Evolutionary conservation across 2,329 filamentous ascomycete genomes (phyloP).

Genomic region (Grosmannia huntii): DNA sequence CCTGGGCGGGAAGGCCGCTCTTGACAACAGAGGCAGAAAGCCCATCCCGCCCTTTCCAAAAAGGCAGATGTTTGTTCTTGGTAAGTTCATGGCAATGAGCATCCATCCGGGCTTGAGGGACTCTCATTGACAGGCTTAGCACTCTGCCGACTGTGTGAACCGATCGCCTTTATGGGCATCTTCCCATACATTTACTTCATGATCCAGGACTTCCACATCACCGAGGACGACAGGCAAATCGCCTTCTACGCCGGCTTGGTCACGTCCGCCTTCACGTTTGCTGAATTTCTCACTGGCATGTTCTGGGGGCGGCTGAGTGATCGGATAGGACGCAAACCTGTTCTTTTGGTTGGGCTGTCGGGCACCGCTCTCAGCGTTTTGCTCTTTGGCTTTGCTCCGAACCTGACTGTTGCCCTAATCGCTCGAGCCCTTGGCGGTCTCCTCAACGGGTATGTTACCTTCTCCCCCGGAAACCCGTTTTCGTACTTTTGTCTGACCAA

Average conservation of each 20-base stretch:
- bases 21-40: neutral
- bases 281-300: conserved; percentile 85
- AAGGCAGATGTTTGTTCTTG: conserved; percentile 24
- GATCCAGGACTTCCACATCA: conserved; percentile 83
- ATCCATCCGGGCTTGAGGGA: neutral
- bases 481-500: conserved; percentile 3
- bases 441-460: conserved; percentile 64
- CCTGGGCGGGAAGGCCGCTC: neutral
- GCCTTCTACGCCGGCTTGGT: conserved; percentile 92
- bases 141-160: conserved; percentile 90
- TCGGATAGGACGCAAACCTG: conserved; percentile 80
- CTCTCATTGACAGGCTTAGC: conserved; percentile 34
- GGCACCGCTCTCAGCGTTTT: conserved; percentile 90
- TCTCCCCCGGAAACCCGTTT: neutral
- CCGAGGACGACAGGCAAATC: conserved; percentile 64
- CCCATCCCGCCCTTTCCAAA: conserved; percentile 22
- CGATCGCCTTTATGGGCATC: conserved; percentile 98
- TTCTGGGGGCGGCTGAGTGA: conserved; percentile 92
- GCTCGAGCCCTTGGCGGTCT: conserved; percentile 82
- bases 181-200: conserved; percentile 98
- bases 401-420: conserved; percentile 67
- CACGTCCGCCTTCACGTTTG: conserved; percentile 89
- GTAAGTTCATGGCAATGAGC: conserved; percentile 14
- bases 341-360: conserved; percentile 75
- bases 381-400: conserved; percentile 81